Conservation (phyloP, 2,329 filamentous ascomycete genomes). For the Beauveria varroae region DNA sequence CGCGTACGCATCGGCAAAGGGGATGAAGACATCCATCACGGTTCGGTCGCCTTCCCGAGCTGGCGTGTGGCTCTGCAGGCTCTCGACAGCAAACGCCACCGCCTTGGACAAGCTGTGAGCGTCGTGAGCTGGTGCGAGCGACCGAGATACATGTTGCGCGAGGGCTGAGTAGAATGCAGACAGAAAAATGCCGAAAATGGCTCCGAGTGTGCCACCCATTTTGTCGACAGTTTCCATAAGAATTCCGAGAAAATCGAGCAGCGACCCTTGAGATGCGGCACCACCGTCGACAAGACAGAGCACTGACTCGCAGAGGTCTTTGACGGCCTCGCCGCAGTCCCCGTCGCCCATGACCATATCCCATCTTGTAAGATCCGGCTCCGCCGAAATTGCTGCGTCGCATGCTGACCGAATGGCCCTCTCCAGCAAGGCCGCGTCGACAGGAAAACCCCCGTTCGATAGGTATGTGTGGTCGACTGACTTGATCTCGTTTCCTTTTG, state of each 20-base stretch:
- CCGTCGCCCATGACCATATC: slow-evolving; percentile 58
- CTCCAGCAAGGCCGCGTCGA: slow-evolving; percentile 46
- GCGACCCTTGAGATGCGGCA: slow-evolving; percentile 34
- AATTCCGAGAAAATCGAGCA: slow-evolving; percentile 37
- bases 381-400: slow-evolving; percentile 45
- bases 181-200: slow-evolving; percentile 47
- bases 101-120: slow-evolving; percentile 30
- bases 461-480: slow-evolving; percentile 10
- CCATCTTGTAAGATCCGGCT: slow-evolving; percentile 55
- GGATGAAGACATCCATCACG: slow-evolving; percentile 49
- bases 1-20: slow-evolving; percentile 40
- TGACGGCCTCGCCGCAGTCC: slow-evolving; percentile 56
- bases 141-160: slow-evolving; percentile 24
- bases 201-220: slow-evolving; percentile 46
- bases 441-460: slow-evolving; percentile 40
- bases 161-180: slow-evolving; percentile 38
- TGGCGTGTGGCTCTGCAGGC: slow-evolving; percentile 43
- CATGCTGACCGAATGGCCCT: slow-evolving; percentile 48
- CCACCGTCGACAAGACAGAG: slow-evolving; percentile 38
- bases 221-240: slow-evolving; percentile 47
- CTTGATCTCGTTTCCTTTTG: background rate
- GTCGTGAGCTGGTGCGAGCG: slow-evolving; percentile 19
- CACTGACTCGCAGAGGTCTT: slow-evolving; percentile 41
- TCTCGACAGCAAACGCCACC: slow-evolving; percentile 34
- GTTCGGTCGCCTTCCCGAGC: slow-evolving; percentile 49